A percentile compares a stretch with the other conserved stretches of the same genome.
Evolutionary conservation across 2,329 filamentous ascomycete species (phyloP).

Genomic region (Pseudocercospora vitis): DNA sequence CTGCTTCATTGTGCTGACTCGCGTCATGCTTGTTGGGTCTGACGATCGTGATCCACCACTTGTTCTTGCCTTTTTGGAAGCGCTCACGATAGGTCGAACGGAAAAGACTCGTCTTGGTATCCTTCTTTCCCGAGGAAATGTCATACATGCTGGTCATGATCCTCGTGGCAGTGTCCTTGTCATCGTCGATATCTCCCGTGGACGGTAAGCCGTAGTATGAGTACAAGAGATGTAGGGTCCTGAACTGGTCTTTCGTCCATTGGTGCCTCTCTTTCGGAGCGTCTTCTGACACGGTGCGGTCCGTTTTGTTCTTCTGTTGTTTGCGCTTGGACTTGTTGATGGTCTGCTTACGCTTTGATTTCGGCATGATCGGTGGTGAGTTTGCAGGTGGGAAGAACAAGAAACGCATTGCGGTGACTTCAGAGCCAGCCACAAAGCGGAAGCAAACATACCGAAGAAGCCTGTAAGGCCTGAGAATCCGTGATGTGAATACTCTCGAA

Average conservation of each 20-base stretch:
- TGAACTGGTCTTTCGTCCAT: neutral
- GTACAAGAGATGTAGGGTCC: neutral
- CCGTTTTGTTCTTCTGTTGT: neutral
- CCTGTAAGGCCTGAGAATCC: no score
- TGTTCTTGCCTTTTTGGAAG: neutral
- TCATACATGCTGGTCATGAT: neutral
- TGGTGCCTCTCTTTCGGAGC: neutral
- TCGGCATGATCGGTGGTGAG: no score
- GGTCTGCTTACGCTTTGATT: no score
- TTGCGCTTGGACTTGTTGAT: neutral
- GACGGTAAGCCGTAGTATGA: neutral
- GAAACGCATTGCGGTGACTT: no score
- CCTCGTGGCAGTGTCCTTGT: neutral
- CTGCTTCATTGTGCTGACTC: neutral
- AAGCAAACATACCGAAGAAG: no score
- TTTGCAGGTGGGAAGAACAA: no score
- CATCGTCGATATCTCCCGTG: neutral
- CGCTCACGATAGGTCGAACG: neutral
- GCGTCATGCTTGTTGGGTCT: neutral
- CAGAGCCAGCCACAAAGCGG: no score
- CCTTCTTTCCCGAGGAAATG: neutral
- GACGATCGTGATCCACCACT: neutral
- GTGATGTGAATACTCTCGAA: no score
- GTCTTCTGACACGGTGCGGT: neutral
- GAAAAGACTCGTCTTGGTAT: neutral